A percentile compares a stretch with the other conserved stretches of the same genome.
These are phyloP conservation scores for Acanthamoeba culbertsoni DNA, from an alignment of 208 protist genomes.

Conservation along the genomic window DNA sequence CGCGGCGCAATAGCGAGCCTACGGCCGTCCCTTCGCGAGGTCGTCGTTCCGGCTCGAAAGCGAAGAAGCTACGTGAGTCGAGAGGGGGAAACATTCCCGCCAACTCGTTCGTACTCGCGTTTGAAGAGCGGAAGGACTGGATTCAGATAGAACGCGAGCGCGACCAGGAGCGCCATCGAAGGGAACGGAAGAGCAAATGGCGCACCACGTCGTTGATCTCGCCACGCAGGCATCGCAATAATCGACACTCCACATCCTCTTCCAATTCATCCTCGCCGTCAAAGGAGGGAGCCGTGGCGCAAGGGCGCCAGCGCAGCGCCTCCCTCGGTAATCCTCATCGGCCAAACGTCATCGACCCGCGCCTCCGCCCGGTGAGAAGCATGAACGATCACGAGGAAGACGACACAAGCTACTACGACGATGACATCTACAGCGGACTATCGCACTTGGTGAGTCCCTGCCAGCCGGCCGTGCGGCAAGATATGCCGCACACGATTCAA, in stretches of 20 bases:
- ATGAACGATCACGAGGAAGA: neutral
- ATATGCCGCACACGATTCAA: neutral
- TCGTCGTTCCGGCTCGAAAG: neutral
- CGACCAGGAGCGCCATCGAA: neutral
- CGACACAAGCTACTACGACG: neutral
- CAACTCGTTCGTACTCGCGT: constrained; percentile 18
- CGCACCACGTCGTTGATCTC: neutral
- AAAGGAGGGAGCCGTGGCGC: neutral
- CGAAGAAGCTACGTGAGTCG: neutral
- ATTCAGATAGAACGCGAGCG: neutral
- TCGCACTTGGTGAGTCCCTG: too few relatives aligned
- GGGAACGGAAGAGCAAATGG: neutral
- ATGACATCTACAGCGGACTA: constrained; percentile 8
- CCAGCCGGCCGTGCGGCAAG: too few relatives aligned
- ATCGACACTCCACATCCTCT: neutral
- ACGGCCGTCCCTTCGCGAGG: neutral
- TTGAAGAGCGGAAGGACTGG: constrained; percentile 8
- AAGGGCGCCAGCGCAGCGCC: neutral
- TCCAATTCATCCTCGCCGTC: neutral
- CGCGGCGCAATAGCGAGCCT: neutral
- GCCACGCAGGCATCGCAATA: neutral
- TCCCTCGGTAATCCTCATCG: neutral
- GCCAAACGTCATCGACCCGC: neutral
- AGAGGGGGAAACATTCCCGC: neutral
- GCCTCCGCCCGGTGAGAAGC: neutral